These are phyloP conservation scores for Alternaria arbusti DNA, from an alignment of 2,329 filamentous ascomycete genomes.

Conservation along the genomic window DNA sequence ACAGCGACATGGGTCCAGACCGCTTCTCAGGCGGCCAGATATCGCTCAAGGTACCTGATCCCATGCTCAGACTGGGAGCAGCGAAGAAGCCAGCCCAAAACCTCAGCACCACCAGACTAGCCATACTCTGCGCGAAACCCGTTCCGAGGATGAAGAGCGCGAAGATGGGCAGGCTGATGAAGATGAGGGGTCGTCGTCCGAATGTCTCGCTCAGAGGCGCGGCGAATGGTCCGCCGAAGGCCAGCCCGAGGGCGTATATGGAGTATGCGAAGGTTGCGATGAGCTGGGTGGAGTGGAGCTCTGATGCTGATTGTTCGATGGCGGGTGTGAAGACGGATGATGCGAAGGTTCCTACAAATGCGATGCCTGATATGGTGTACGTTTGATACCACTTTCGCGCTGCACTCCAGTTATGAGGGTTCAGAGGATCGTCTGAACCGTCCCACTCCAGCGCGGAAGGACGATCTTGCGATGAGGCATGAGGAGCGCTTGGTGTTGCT, in stretches of 20 bases:
- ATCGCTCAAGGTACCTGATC: slow-evolving; percentile 49
- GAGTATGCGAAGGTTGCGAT: slow-evolving; percentile 30
- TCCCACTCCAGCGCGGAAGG: slow-evolving; percentile 17
- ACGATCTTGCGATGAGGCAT: background rate
- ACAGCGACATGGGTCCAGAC: slow-evolving; percentile 38
- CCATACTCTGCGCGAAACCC: slow-evolving; percentile 65
- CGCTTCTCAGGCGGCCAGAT: slow-evolving; percentile 38
- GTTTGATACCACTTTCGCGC: slow-evolving; percentile 19
- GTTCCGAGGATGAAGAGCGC: slow-evolving; percentile 57
- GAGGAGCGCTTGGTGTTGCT: background rate
- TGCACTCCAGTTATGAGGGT: slow-evolving; percentile 19
- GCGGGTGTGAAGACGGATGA: slow-evolving; percentile 16
- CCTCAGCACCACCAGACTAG: slow-evolving; percentile 72
- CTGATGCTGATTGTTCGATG: slow-evolving; percentile 10
- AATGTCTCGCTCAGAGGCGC: slow-evolving; percentile 75
- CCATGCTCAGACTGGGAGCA: slow-evolving; percentile 45
- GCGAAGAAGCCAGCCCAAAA: slow-evolving; percentile 51
- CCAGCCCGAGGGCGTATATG: slow-evolving; percentile 56
- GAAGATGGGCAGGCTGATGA: slow-evolving; percentile 70
- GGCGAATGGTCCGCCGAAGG: slow-evolving; percentile 73
- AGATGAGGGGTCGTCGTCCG: slow-evolving; percentile 71
- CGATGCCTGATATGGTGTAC: slow-evolving; percentile 15
- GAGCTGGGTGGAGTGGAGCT: slow-evolving; percentile 25
- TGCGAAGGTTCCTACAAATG: slow-evolving; percentile 16
- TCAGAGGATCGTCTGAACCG: slow-evolving; percentile 13